Conservation (phyloP, 129 eudicot species). For the Pulicaria dysenterica region DNA sequence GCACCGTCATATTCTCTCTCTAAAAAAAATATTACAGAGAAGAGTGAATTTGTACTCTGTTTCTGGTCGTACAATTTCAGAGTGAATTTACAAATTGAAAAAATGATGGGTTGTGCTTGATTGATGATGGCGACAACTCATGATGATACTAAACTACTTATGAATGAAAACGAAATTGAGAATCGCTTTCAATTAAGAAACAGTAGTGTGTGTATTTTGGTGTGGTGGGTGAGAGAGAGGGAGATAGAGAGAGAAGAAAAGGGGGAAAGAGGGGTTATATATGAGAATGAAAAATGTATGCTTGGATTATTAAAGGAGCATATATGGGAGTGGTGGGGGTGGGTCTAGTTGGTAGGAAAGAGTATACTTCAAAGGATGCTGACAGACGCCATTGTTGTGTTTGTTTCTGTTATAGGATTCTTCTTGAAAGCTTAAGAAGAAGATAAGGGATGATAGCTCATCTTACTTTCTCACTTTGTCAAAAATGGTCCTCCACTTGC, state of each 20-base stretch:
- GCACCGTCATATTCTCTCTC: conserved; percentile 40
- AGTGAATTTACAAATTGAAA: neutral
- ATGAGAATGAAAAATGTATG: neutral
- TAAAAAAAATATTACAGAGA: too few relatives aligned
- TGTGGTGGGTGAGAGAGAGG: conserved; percentile 18
- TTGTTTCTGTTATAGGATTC: conserved; percentile 26
- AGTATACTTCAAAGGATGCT: conserved; percentile 22
- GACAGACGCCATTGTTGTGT: conserved; percentile 33
- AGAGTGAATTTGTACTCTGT: neutral
- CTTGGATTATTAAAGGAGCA: conserved; percentile 6
- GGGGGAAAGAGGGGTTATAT: neutral
- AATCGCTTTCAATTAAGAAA: neutral
- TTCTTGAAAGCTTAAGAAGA: neutral
- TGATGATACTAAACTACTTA: neutral
- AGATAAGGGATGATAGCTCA: neutral
- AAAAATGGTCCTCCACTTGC: conserved; percentile 11
- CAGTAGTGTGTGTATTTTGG: conserved; percentile 11
- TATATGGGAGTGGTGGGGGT: conserved; percentile 7
- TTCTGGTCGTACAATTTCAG: neutral
- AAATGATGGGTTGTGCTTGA: conserved; percentile 20
- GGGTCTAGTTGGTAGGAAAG: conserved; percentile 27
- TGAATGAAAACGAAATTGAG: neutral
- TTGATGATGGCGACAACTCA: conserved; percentile 31
- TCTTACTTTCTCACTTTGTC: conserved; percentile 15
- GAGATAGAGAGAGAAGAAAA: neutral